Base-by-base conservation (phyloP, 495 filamentous ascomycete species). In the Aspergillus diversus region DNA sequence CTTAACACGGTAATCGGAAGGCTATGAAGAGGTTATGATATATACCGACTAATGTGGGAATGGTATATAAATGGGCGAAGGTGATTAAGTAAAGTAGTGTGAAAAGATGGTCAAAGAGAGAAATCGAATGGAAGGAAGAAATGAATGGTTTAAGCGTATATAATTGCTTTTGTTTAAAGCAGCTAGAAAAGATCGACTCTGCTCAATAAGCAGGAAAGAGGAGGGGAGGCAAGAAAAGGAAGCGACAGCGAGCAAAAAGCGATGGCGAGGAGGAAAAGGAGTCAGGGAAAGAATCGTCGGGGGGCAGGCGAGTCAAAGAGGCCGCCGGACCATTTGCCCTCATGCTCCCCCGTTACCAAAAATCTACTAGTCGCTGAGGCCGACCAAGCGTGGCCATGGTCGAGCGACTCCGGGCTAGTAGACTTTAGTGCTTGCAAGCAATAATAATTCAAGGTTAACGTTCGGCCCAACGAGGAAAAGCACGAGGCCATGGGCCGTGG, bases 151-250 rank as follows among this genome's bases (percentile, higher is more conserved):
- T 27, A 11, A 17, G 27, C 7, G 27, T 33, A 33, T 32, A 11
- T 7, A 32, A n/a, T 15, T 32, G 34, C 5, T 34, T 57, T 27
- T 27, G 16, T 50, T 55, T 52, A 39, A 54, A 63, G 66, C 57
- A 60, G 59, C 55, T 57, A 61, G 53, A 60, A 65, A 61, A 34
- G 63, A 61, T 55, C 39, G 58, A 61, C 55, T 51, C 58, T 46
- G 48, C 34, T 43, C 32, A 21, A 56, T 43, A 37, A 65, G 37
- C 43, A 61, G 57, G 53, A 39, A 57, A 43, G 16, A 62, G 55
- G 27, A 47, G 35, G 48, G 58, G 21, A n/a, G 35, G 2, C 33
- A 63, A 15, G 16, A 37, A 46, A 52, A 33, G 47, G 37, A 60
- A 60, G 53, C 61, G 63, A 39, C 42, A 63, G 56, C 39, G 58